Evolutionary conservation across 352 stramenopile genomes (phyloP), one percentile per base, ranked within the genome.

Genomic region (Pythium coloratum): DNA sequence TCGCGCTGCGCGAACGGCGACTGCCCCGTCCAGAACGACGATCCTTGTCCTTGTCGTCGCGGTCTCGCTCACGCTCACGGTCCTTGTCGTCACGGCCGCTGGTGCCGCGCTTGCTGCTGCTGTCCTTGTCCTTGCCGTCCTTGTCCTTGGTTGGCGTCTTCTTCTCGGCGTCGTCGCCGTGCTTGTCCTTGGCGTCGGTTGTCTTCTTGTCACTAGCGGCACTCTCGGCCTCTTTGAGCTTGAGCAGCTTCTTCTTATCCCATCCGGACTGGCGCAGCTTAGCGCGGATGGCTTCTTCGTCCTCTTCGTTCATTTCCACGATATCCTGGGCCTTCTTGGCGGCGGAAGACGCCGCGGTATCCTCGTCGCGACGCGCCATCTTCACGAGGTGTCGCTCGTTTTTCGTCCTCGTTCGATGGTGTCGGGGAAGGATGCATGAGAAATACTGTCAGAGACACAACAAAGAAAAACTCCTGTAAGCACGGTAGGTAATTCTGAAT

Each of bases 231-330:
- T 67, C 56, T 42, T 70, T 66, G 51, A 33, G 32, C 51, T 75
- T 76, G 47, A 67, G 42, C 18, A 66, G 38, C 54, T 72, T 73
- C 20, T 76, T 80, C 63, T 89, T 94, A 60, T 90, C 81, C 79
- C 82, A 90, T 1, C 86, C 82, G 44, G 82, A 80, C 46, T 89
- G 78, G 42, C 81, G 84, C 46, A 92, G 72, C 71, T 91, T 88
- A 20, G 80, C 86, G 28, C 86, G 84, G 50, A 92, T 92, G 33
- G 78, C 72, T 33, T 89, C 81, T 59, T 94, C 86, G 30, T 89
- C 76, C 18, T 79, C 73, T 32, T 78, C 68, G 26, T 34, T 78
- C 64, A 76, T 64, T 13, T 51, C n/a, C 16, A 59, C 61, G 55
- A 49, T 20, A 9, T 50, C 49, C 14, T 34, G 28, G 13, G 14